A percentile compares a stretch with the other conserved stretches of the same genome.
phyloP scores from a whole-genome alignment of 345 rosid genomes.

The Rhodamnia rubescens region DNA sequence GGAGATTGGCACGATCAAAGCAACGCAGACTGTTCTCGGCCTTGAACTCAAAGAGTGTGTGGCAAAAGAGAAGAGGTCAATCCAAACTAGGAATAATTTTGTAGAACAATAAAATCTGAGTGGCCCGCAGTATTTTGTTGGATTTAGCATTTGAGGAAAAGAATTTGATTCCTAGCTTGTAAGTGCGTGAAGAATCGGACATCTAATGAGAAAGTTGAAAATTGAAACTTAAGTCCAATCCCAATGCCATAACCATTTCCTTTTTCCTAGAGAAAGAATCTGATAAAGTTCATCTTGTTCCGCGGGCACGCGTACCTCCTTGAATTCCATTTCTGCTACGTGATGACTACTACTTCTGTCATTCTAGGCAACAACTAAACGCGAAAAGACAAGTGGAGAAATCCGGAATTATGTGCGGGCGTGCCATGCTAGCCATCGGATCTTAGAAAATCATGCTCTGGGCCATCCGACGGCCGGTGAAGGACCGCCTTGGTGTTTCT shows the following conservation, averaged over 20 bases:
- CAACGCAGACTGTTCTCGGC: neutral
- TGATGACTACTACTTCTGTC: neutral
- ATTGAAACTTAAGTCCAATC: neutral
- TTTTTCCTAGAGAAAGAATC: neutral
- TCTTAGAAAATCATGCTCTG: neutral
- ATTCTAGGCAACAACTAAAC: neutral
- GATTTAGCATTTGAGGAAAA: slow-evolving; percentile 15
- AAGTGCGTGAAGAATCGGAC: slow-evolving; percentile 25
- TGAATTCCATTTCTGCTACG: neutral
- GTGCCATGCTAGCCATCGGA: neutral
- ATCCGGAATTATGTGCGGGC: neutral
- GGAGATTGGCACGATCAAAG: neutral
- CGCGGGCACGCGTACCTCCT: neutral
- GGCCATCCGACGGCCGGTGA: neutral
- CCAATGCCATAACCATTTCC: neutral
- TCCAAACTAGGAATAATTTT: slow-evolving; percentile 5
- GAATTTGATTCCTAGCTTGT: slow-evolving; percentile 40
- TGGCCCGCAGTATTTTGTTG: slow-evolving; percentile 1
- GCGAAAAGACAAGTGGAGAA: neutral
- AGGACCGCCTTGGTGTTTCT: neutral
- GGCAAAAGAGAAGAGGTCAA: neutral
- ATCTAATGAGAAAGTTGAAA: neutral
- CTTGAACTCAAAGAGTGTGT: neutral
- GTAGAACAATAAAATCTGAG: neutral
- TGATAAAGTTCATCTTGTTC: neutral